Percentiles rank a stretch among this genome's conserved stretches.
Evolutionary conservation across 345 rosid genomes (phyloP).

Genomic region (Eucalyptus caleyi): DNA sequence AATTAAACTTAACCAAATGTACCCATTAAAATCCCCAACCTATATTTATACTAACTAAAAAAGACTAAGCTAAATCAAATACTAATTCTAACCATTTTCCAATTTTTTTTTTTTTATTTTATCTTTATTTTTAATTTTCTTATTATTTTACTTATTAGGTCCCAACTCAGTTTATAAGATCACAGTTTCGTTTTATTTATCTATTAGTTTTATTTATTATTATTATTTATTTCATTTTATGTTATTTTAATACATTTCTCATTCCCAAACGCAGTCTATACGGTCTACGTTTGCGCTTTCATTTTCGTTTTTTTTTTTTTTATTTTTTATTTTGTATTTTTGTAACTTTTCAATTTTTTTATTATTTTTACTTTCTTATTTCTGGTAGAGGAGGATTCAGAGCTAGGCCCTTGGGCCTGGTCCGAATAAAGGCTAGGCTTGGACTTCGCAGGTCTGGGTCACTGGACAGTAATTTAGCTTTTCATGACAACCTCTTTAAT

Average conservation of each 20-base stretch:
- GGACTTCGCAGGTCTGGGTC: background rate
- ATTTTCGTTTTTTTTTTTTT: no score
- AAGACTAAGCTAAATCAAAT: background rate
- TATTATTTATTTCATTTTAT: no score
- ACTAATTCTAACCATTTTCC: background rate
- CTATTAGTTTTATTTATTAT: no score
- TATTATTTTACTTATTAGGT: no score
- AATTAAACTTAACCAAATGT: background rate
- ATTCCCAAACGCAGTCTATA: background rate
- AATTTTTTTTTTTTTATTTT: fast-evolving
- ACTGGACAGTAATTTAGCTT: background rate
- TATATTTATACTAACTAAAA: background rate
- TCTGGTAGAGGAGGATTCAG: background rate
- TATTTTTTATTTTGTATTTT: background rate
- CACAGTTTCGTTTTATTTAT: background rate
- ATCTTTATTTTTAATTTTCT: no score
- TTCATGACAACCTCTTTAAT: background rate
- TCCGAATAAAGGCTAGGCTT: background rate
- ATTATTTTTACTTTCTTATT: no score
- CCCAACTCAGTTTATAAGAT: background rate
- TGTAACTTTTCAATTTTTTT: no score
- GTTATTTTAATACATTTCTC: background rate
- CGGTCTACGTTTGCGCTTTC: background rate
- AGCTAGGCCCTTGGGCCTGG: background rate
- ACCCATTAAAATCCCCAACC: background rate